Evolutionary conservation across 73 alveolate species (phyloP), one percentile per base, ranked within the genome.

Genomic region (Tetrahymena borealis): DNA sequence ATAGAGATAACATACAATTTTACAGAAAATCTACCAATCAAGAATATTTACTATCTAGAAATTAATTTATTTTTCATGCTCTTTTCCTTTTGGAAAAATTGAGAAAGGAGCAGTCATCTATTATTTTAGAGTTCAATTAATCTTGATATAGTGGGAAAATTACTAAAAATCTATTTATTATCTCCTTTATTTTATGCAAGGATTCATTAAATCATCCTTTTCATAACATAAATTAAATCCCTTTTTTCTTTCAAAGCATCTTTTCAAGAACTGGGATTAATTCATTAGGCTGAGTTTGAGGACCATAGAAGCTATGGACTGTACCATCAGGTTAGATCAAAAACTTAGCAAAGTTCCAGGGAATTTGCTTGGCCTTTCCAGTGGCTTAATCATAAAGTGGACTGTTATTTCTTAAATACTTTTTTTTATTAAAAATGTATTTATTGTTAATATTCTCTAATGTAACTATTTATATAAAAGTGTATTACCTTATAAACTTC

Each of bases 341-440:
- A 91, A 95, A 95, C 79, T 95, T 95, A 12, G 94, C 98, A 60
- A 95, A 95, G 32, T 95, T 95, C 98, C 98, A 95, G n/a, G 96
- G 38, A 39, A 95, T 95, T 39, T 92, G 35, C 32, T 39, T 40
- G 28, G 40, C 91, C 11, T 40, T 78, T n/a, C 91, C 92, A 32
- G 85, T 60, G n/a, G n/a, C 28, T 18, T 32, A 35, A 60, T 60
- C 85, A n/a, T 36, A 20, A 7, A 94, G 96, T 18, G 40, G 85
- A 38, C 93, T 38, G 13, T 60, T 60, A 16, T 60, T 60, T 60
- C 85, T 60, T 28, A 60, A 20, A 28, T 60, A 60, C 85, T 60
- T 24, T 15, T 24, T 60, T 18, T 15, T 15, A 60, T 60, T 7
- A 20, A 60, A 18, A 60, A 15, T 10, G 7, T 1, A 7, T 11